These are phyloP conservation scores for Trametes punicea DNA, from an alignment of 768 basidiomycete genomes.

Conservation along the genomic window DNA sequence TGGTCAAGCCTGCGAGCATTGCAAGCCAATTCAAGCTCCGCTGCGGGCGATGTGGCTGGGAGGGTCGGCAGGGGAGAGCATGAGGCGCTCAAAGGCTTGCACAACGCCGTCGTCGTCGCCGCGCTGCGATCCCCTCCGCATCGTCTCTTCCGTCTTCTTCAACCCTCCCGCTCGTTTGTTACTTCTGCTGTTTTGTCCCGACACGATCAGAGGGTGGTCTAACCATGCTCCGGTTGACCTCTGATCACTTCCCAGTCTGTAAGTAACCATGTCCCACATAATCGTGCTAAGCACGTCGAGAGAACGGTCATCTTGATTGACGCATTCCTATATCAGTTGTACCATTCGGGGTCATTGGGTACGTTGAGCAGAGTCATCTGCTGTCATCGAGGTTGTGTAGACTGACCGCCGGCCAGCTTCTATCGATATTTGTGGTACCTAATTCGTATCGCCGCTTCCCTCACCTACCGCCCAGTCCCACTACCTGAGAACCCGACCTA, in stretches of 20 bases:
- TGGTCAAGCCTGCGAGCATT: constrained; percentile 9
- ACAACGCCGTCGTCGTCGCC: constrained; percentile 20
- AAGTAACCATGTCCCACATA: constrained; percentile 35
- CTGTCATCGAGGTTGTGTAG: neutral
- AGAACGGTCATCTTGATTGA: constrained; percentile 6
- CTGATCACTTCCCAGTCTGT: constrained; percentile 91
- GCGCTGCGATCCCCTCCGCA: constrained; percentile 15
- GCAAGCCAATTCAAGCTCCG: constrained; percentile 13
- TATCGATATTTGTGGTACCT: constrained; percentile 93
- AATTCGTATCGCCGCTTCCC: constrained; percentile 77
- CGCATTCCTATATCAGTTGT: constrained; percentile 53
- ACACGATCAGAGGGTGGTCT: constrained; percentile 15
- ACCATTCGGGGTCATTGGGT: constrained; percentile 89
- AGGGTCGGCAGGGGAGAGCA: neutral
- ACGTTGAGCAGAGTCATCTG: constrained; percentile 20
- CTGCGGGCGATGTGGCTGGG: constrained; percentile 6
- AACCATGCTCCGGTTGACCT: constrained; percentile 83
- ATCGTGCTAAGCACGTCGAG: neutral
- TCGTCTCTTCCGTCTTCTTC: constrained; percentile 13
- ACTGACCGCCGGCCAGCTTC: constrained; percentile 49
- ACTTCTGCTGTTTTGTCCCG: constrained; percentile 15
- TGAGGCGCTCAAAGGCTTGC: constrained; percentile 13
- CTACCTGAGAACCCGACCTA: constrained; percentile 90
- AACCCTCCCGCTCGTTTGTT: constrained; percentile 19
- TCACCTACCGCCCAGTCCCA: constrained; percentile 84